phyloP scores from a whole-genome alignment of 148 eudicot species.

The Nepenthes mirabilis region DNA sequence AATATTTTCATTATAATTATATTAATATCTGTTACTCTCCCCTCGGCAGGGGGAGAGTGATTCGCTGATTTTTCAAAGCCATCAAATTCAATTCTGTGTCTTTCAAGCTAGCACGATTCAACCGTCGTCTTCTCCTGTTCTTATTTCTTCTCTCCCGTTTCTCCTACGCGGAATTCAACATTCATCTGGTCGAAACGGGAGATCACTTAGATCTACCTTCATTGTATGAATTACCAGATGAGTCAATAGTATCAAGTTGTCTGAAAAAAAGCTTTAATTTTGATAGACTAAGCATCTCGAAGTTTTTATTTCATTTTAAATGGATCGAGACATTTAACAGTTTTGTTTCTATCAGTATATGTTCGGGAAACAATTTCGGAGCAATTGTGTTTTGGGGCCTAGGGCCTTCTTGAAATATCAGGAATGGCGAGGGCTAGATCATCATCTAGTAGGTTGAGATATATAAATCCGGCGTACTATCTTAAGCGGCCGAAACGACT shows the following conservation, averaged over 20 bases:
- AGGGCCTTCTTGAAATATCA: neutral
- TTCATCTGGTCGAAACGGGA: neutral
- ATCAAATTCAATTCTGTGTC: neutral
- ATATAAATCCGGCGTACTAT: constrained; percentile 82
- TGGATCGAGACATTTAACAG: neutral
- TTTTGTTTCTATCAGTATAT: neutral
- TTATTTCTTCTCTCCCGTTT: neutral
- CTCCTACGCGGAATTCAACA: neutral
- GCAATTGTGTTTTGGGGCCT: neutral
- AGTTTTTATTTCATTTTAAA: no score
- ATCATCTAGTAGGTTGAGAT: constrained; percentile 47
- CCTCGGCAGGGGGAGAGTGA: no score
- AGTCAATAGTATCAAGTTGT: no score
- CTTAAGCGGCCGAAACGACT: constrained; percentile 83
- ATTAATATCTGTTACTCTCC: no score
- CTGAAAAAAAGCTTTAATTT: neutral
- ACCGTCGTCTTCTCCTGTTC: neutral
- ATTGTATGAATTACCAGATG: no score
- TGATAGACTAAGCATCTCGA: neutral
- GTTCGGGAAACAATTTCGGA: neutral
- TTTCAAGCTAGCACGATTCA: neutral
- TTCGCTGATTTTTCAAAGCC: neutral
- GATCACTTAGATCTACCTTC: neutral
- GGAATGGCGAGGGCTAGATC: constrained; percentile 79
- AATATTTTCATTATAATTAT: no score